These are phyloP conservation scores for Adenanthera pavonina DNA, from an alignment of 306 rosid species.

Conservation along the genomic window DNA sequence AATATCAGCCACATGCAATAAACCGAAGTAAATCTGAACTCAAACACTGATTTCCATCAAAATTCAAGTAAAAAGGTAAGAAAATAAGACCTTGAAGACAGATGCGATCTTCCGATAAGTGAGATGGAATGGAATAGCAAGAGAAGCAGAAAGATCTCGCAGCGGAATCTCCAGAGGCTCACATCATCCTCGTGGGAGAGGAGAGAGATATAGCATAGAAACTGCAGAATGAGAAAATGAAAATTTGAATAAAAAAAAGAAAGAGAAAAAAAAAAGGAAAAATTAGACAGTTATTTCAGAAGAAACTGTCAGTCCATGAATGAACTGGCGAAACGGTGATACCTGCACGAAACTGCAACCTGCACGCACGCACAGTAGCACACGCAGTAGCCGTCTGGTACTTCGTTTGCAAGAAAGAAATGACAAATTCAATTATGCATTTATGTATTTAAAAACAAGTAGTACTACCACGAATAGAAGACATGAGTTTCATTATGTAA, in stretches of 20 bases:
- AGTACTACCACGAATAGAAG: too few relatives aligned
- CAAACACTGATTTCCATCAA: conserved; percentile 23
- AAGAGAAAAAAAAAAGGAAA: neutral
- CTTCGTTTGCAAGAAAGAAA: neutral
- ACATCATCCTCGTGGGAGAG: neutral
- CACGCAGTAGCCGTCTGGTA: neutral
- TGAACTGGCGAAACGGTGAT: neutral
- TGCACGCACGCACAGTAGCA: neutral
- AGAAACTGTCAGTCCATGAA: neutral
- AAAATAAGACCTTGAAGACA: conserved; percentile 31
- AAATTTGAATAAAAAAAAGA: neutral
- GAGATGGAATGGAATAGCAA: neutral
- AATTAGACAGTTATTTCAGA: neutral
- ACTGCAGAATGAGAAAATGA: neutral
- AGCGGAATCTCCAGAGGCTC: conserved; percentile 13
- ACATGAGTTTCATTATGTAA: too few relatives aligned
- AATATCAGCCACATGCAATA: neutral
- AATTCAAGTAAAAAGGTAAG: neutral
- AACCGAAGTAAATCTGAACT: conserved; percentile 18
- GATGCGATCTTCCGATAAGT: conserved; percentile 28
- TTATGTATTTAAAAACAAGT: too few relatives aligned
- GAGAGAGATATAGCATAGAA: neutral
- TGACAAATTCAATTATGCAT: neutral
- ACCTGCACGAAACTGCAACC: neutral
- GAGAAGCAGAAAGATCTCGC: neutral